Evolutionary conservation across 495 filamentous ascomycete genomes (phyloP).

Genomic region (Astrothelium subdiscretum): DNA sequence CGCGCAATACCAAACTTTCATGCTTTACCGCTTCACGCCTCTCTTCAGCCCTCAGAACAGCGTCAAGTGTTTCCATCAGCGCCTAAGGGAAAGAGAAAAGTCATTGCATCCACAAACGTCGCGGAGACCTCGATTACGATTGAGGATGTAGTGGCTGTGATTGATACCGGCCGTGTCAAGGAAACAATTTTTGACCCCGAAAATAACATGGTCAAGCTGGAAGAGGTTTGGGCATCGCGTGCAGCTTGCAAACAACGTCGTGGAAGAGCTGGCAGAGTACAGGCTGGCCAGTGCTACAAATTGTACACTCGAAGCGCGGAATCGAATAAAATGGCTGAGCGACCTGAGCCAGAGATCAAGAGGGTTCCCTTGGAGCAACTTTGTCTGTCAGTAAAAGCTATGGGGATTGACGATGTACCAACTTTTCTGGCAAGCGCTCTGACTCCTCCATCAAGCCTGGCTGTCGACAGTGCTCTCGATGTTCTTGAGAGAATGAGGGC

Average conservation of each 20-base stretch:
- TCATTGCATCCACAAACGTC: slow-evolving; percentile 90
- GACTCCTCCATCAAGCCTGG: slow-evolving; percentile 72
- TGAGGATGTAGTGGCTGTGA: slow-evolving; percentile 90
- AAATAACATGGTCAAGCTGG: slow-evolving; percentile 86
- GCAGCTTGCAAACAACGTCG: slow-evolving; percentile 96
- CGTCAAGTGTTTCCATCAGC: slow-evolving; percentile 69
- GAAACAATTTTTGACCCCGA: slow-evolving; percentile 89
- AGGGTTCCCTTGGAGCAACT: slow-evolving; percentile 89
- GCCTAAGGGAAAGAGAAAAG: slow-evolving; percentile 72
- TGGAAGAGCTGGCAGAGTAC: slow-evolving; percentile 85
- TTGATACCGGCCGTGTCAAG: slow-evolving; percentile 89
- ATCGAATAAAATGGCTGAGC: slow-evolving; percentile 64
- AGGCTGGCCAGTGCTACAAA: slow-evolving; percentile 87
- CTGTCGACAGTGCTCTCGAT: slow-evolving; percentile 71
- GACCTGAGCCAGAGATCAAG: slow-evolving; percentile 87
- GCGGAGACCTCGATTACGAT: slow-evolving; percentile 98
- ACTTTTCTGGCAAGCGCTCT: slow-evolving; percentile 75
- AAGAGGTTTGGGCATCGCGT: slow-evolving; percentile 89
- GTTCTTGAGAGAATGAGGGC: slow-evolving; percentile 80
- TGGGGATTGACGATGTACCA: slow-evolving; percentile 75
- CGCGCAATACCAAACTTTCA: slow-evolving; percentile 58
- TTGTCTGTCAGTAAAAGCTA: slow-evolving; percentile 85
- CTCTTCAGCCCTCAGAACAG: slow-evolving; percentile 76
- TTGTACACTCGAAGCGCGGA: slow-evolving; percentile 82
- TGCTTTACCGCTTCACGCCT: slow-evolving; percentile 82